A percentile compares a stretch with the other conserved stretches of the same genome.
Evolutionary conservation across 139 green algal genomes (phyloP).

Genomic region (Gonium pectorale): DNA sequence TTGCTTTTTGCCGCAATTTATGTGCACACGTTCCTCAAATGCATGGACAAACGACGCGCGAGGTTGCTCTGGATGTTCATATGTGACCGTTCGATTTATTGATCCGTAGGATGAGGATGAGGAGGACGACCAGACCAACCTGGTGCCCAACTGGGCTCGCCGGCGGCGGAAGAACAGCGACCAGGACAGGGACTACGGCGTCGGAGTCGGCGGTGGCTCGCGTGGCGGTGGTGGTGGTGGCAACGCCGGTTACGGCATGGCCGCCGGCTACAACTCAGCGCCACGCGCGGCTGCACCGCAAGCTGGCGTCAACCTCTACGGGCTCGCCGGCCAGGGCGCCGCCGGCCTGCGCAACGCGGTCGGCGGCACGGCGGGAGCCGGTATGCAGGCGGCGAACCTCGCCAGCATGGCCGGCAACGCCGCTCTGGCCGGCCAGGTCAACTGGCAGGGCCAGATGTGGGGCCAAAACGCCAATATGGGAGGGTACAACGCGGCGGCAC

Average conservation of each 20-base stretch:
- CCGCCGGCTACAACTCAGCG: background rate
- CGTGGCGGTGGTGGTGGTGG: background rate
- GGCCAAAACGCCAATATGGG: background rate
- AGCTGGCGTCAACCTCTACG: constrained; percentile 24
- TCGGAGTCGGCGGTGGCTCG: background rate
- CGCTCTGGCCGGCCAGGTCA: constrained; percentile 9
- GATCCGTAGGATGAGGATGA: constrained; percentile 24
- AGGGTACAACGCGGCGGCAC: background rate
- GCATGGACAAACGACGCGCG: too few relatives aligned
- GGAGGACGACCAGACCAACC: constrained; percentile 39
- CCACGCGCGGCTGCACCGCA: background rate
- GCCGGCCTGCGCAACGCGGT: constrained; percentile 13
- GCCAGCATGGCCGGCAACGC: background rate
- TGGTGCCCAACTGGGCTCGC: constrained; percentile 46
- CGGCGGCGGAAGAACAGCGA: constrained; percentile 35
- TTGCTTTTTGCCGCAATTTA: too few relatives aligned
- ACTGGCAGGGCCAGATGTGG: constrained; percentile 36
- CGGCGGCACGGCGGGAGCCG: background rate
- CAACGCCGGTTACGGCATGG: constrained; percentile 26
- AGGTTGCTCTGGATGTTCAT: background rate
- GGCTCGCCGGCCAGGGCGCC: background rate
- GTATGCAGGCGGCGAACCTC: constrained; percentile 11
- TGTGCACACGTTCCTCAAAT: too few relatives aligned
- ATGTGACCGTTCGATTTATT: background rate
- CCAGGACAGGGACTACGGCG: constrained; percentile 41